phyloP scores from a whole-genome alignment of 2,329 filamentous ascomycete species.

The Hymenoscyphus infarciens region DNA sequence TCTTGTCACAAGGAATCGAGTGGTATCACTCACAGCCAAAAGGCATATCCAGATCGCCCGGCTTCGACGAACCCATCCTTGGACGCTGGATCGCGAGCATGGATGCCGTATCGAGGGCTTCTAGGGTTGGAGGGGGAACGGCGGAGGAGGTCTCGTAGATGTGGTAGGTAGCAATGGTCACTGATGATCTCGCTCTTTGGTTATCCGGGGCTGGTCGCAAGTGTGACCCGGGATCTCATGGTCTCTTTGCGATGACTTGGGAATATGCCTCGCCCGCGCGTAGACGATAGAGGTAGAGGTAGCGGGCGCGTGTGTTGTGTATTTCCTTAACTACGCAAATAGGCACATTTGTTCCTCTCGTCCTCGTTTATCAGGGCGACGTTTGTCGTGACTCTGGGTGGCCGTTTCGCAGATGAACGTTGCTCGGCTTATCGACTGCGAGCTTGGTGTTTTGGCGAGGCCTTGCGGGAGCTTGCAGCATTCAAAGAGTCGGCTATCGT shows the following conservation, averaged over 20 bases:
- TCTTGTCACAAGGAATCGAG: not conserved
- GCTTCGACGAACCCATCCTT: slow-evolving; percentile 58
- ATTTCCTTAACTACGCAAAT: not conserved
- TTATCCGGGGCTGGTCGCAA: slow-evolving; percentile 3
- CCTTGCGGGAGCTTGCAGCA: not conserved
- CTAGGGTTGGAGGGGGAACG: not conserved
- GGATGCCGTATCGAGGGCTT: slow-evolving; percentile 37
- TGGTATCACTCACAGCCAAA: slow-evolving; percentile 61
- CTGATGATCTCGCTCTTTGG: not conserved
- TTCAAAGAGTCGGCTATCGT: not conserved
- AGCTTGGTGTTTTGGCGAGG: not conserved
- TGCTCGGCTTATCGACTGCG: not conserved
- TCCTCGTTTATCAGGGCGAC: not conserved
- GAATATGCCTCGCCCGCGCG: not conserved
- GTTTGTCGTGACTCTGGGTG: not conserved
- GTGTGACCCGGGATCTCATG: slow-evolving; percentile 8
- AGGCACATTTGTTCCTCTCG: not conserved
- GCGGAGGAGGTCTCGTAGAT: not conserved
- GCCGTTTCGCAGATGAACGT: not conserved
- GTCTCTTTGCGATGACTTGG: slow-evolving; percentile 3
- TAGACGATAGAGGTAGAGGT: not conserved
- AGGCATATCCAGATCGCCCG: slow-evolving; percentile 52
- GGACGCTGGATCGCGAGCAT: slow-evolving; percentile 55
- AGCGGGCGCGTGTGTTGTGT: not conserved
- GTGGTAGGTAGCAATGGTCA: slow-evolving; percentile 3